A percentile compares a stretch with the other conserved stretches of the same genome.
Conservation (phyloP, 1,284 basidiomycete genomes). For the Chiua sp. region DNA sequence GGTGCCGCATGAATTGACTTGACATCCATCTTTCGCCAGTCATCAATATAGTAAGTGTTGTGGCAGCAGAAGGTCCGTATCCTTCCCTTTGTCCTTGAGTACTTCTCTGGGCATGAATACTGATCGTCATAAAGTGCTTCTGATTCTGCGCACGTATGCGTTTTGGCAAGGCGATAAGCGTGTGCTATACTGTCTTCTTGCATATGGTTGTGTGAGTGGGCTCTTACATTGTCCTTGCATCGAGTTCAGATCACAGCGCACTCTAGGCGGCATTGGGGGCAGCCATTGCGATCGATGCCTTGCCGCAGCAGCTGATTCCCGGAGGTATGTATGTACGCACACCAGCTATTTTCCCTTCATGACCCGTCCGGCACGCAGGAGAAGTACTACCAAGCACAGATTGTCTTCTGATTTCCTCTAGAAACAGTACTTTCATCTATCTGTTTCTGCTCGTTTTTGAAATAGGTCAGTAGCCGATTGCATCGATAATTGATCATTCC, state of each 20-base stretch:
- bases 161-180: constrained; percentile 23
- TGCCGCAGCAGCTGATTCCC: constrained; percentile 7
- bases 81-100: background rate
- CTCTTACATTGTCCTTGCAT: background rate
- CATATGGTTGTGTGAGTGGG: constrained; percentile 8
- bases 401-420: background rate
- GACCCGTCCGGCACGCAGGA: too few species aligned
- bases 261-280: constrained; percentile 9
- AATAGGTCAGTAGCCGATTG: constrained; percentile 1
- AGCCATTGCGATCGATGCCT: background rate
- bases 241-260: too few species aligned
- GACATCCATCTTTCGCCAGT: constrained; percentile 6
- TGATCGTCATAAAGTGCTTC: constrained; percentile 14
- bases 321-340: background rate
- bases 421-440: constrained; percentile 8
- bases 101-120: background rate
- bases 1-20: background rate
- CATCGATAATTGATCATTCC: too few species aligned
- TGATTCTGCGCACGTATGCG: constrained; percentile 25
- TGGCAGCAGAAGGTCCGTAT: constrained; percentile 18
- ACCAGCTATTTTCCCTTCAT: background rate
- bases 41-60: constrained; percentile 19
- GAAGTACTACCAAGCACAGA: background rate
- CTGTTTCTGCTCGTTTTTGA: constrained; percentile 12
- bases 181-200: constrained; percentile 14